Percentiles rank a stretch among this genome's conserved stretches.
phyloP scores from a whole-genome alignment of 2,329 filamentous ascomycete genomes.

The Exophiala calicioides region DNA sequence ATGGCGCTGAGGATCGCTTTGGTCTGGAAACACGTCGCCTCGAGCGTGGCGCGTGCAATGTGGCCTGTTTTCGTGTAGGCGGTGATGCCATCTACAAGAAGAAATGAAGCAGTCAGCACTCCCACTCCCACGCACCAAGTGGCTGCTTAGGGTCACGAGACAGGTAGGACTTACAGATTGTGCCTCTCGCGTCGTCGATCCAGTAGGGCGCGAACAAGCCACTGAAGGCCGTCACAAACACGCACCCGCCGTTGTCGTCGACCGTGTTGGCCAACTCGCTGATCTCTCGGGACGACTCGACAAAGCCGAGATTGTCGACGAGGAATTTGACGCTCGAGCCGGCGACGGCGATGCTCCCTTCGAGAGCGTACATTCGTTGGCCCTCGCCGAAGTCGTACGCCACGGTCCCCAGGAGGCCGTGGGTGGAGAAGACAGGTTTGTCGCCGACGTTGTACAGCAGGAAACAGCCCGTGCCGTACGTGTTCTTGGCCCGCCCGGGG shows the following conservation, averaged over 20 bases:
- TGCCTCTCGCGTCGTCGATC: constrained; percentile 90
- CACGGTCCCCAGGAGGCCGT: constrained; percentile 79
- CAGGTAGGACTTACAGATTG: constrained; percentile 56
- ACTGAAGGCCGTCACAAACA: constrained; percentile 87
- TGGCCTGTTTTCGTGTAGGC: constrained; percentile 85
- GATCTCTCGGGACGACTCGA: constrained; percentile 62
- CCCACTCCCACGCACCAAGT: no score
- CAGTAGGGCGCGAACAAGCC: constrained; percentile 91
- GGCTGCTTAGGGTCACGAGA: not conserved
- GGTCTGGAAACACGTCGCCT: constrained; percentile 89
- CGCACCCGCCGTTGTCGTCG: constrained; percentile 75
- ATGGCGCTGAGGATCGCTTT: constrained; percentile 92
- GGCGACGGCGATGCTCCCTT: constrained; percentile 80
- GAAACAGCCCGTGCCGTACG: constrained; percentile 87
- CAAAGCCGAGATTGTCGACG: constrained; percentile 65
- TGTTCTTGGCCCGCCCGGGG: constrained; percentile 84
- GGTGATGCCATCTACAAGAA: constrained; percentile 73
- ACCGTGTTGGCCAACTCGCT: constrained; percentile 65
- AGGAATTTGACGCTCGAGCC: constrained; percentile 78
- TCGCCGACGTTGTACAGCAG: constrained; percentile 84
- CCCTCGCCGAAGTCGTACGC: constrained; percentile 77
- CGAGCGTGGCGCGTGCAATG: constrained; percentile 83
- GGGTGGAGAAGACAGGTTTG: constrained; percentile 79
- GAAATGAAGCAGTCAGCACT: no score
- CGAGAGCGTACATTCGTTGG: constrained; percentile 75